Evolutionary conservation across 176 grass and related monocot species (phyloP), one percentile per base, ranked within the genome.

Genomic region (Phragmites australis): DNA sequence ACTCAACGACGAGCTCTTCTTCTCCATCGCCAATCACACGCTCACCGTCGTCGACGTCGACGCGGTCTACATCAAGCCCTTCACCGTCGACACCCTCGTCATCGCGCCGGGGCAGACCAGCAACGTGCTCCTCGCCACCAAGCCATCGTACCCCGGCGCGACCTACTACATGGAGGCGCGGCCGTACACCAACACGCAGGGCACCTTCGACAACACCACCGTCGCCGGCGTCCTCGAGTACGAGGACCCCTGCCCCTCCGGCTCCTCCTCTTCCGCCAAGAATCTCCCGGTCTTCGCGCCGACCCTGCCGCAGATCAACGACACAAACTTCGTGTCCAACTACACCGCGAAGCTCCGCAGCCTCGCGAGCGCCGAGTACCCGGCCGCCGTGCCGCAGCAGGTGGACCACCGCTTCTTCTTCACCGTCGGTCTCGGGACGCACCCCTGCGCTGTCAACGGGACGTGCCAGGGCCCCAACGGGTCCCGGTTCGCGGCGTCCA

Each of bases 1-100:
- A 17, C 93, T 97, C 80, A 97, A 97, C 81, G 85, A 97, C 58
- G 93, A 93, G 80, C 93, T 97, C 70, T 97, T 97, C 88, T 97
- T 97, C 85, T 75, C 86, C 30, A 43, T 97, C 14, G 90, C 93
- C 41, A 90, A 93, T 80, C 93, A 93, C 81, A 79, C 90, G 49
- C 83, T 97, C 54, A 93, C 93, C 60, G 78, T 93, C 30, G 90
- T 93, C 27, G 93, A 97, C 23, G 90, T 88, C 5, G 93, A 97
- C 72, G 93, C 93, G 65, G 32, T 80, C 81, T 97, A 97, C 59
- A 83, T 93, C 41, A 97, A 97, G 78, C 93, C 93, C 47, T 84
- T 97, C 80, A 49, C 42, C 59, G 82, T 87, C 18, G 81, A 88
- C 41, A 79, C 61, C 42, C 72, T 97, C 30, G 6, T 93, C 75